Conservation (phyloP, 352 stramenopile species). For the Pythium phragmitis region DNA sequence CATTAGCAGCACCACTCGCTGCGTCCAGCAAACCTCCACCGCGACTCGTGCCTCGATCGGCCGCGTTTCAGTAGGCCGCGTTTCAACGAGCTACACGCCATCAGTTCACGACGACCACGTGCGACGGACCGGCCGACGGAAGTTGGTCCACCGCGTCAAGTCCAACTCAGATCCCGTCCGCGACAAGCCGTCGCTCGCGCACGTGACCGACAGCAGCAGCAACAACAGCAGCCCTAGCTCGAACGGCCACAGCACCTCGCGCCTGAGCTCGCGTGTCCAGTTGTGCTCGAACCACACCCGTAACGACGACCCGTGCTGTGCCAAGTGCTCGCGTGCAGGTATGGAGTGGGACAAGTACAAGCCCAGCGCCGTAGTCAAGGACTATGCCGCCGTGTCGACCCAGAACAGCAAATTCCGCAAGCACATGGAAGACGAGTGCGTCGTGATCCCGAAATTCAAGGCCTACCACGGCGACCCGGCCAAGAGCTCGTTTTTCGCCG, state of each 20-base stretch:
- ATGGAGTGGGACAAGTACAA: constrained; percentile 38
- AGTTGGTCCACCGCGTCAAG: constrained; percentile 17
- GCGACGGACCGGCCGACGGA: constrained; percentile 17
- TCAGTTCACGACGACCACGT: constrained; percentile 16
- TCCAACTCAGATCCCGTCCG: constrained; percentile 17
- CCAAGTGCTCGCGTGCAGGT: constrained; percentile 11
- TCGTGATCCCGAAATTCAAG: constrained; percentile 66
- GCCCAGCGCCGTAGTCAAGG: constrained; percentile 48
- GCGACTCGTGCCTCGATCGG: not conserved
- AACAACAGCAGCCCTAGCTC: not conserved
- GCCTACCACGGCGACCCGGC: constrained; percentile 58
- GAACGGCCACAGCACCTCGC: constrained; percentile 3
- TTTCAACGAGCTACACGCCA: constrained; percentile 15
- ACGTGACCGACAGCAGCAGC: not conserved
- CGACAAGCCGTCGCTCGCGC: constrained; percentile 3
- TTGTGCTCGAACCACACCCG: not conserved
- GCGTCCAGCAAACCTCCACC: not conserved
- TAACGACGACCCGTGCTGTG: constrained; percentile 13
- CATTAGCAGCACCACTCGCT: not conserved
- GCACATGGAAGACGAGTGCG: constrained; percentile 85
- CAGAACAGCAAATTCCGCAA: constrained; percentile 81
- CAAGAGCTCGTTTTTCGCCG: constrained; percentile 77
- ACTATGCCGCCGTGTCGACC: constrained; percentile 73
- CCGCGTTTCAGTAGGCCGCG: constrained; percentile 16
- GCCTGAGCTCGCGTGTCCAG: constrained; percentile 10